Evolutionary conservation across 345 rosid species (phyloP), one percentile per base, ranked within the genome.

Genomic region (Sonneratia caseolaris): DNA sequence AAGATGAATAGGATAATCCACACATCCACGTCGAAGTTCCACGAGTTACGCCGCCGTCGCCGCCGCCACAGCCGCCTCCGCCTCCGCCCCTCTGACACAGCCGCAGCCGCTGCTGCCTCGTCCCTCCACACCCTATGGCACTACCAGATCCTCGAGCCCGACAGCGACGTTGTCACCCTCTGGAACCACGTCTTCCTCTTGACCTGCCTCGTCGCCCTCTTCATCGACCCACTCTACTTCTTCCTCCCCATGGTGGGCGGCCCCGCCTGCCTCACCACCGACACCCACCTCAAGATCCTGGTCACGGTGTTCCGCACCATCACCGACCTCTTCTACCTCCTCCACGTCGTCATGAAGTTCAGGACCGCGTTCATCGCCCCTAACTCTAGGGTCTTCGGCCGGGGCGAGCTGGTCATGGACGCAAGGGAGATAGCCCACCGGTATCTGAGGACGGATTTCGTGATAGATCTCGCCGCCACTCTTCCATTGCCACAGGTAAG

Each of bases 111-210:
- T 48, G 71, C 74, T 51, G 53, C 73, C 62, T 66, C 82, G 61
- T 72, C 87, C 67, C 77, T 77, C 77, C 70, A 72, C 79, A 85
- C 89, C 68, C 78, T 86, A 81, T 91, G 98, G 98, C 93, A 81
- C 72, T 80, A 85, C 80, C 90, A 86, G 64, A 88, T 92, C 78
- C 93, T 95, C 42, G 97, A 90, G 74, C 98, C 98, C 8, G 95
- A 84, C 87, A 88, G 92, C 88, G 95, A 86, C 62, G 78, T 90
- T 65, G 97, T 90, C 19, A 74, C 84, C 15, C 86, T 82, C 38
- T 92, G 99, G 99, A 95, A 95, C 81, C 91, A 88, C 78, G 82
- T 95, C 73, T 95, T 95, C 79, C 89, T 95, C 71, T 16, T 83
- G 38, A 84, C 91, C 64, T 86, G 86, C 64, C 84, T 95, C 71